A percentile compares a stretch with the other conserved stretches of the same genome.
Evolutionary conservation across 768 basidiomycete genomes (phyloP).

Genomic region (Pulveroboletus sp.): DNA sequence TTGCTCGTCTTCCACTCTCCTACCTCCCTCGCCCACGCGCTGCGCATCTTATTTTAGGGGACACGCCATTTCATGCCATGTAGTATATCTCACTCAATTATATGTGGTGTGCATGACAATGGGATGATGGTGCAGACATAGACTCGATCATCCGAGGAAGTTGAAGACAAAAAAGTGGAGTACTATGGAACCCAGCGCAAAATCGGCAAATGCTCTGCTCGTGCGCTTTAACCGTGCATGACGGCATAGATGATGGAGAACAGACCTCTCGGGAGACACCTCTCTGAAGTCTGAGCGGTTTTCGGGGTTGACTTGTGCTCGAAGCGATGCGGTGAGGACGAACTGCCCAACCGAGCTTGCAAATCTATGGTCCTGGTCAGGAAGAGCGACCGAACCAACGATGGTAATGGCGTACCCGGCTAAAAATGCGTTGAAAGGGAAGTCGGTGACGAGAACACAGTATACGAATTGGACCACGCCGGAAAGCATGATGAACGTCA

Average conservation of each 20-base stretch:
- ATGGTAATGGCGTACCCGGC: conserved; percentile 64
- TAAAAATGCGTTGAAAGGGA: conserved; percentile 96
- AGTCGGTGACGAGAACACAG: conserved; percentile 86
- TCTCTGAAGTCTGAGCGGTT: conserved; percentile 82
- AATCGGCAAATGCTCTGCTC: conserved; percentile 92
- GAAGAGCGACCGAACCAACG: neutral
- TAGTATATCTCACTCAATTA: conserved; percentile 8
- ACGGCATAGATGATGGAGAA: neutral
- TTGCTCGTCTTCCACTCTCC: neutral
- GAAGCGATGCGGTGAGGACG: conserved; percentile 86
- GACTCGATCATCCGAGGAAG: conserved; percentile 72
- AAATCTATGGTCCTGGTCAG: conserved; percentile 55
- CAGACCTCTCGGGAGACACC: conserved; percentile 90
- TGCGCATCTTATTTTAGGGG: neutral
- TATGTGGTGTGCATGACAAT: neutral
- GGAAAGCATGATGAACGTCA: conserved; percentile 86
- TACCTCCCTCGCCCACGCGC: neutral
- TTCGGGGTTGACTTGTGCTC: conserved; percentile 86
- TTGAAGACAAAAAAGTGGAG: conserved; percentile 99
- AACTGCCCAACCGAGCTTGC: conserved; percentile 94
- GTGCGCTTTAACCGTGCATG: neutral
- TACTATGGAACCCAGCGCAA: conserved; percentile 89
- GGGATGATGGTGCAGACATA: neutral
- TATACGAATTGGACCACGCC: conserved; percentile 90
- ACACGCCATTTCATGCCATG: conserved; percentile 4